Conservation (phyloP, 1,139 yeast genomes). For the Saccharomyces hybrid region DNA sequence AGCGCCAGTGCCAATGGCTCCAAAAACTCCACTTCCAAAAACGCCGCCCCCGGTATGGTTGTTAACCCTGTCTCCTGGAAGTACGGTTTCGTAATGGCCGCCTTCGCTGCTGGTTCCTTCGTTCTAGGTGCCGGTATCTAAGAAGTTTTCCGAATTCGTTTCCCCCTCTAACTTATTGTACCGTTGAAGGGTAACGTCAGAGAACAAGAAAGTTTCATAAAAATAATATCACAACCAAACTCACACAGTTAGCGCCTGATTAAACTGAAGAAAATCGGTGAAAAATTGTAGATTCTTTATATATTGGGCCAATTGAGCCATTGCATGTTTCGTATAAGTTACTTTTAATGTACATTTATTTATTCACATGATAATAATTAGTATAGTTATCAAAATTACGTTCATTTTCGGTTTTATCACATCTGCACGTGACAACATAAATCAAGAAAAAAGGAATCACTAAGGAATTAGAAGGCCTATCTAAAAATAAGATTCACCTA, state of each 20-base stretch:
- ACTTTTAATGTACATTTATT: neutral
- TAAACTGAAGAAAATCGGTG: neutral
- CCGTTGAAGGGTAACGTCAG: neutral
- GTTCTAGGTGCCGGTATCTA: slow-evolving; percentile 27
- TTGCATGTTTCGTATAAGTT: neutral
- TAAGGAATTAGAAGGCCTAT: too few relatives aligned
- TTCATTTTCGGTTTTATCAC: too few relatives aligned
- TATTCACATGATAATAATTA: neutral
- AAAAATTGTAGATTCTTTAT: neutral
- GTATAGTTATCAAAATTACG: too few relatives aligned
- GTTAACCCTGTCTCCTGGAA: slow-evolving; percentile 33
- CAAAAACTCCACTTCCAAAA: slow-evolving; percentile 12
- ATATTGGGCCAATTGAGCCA: neutral
- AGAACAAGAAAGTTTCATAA: neutral
- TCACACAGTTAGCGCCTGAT: neutral
- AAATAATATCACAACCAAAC: neutral
- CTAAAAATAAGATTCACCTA: too few relatives aligned
- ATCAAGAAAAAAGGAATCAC: too few relatives aligned
- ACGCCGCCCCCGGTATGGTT: slow-evolving; percentile 22
- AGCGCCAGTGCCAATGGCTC: slow-evolving; percentile 4
- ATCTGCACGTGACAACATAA: too few relatives aligned
- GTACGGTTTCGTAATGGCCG: slow-evolving; percentile 27
- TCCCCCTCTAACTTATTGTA: neutral
- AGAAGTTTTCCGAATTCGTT: neutral
- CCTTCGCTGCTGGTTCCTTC: slow-evolving; percentile 29